These are phyloP conservation scores for Aegilops tauschii DNA, from an alignment of 176 grass and related monocot species.

Conservation along the genomic window DNA sequence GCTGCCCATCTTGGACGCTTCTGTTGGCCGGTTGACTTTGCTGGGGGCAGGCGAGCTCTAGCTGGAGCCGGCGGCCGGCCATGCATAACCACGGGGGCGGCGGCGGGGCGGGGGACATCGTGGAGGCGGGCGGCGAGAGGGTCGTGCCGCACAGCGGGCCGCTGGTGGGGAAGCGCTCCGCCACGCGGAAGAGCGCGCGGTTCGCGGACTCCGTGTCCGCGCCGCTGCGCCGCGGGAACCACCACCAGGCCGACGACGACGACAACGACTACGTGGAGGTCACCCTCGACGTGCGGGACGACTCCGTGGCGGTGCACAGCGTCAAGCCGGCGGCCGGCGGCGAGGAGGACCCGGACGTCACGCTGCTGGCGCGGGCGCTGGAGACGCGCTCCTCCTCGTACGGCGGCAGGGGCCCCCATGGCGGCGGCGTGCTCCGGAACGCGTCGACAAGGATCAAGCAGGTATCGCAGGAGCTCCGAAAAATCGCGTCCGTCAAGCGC, in stretches of 20 bases:
- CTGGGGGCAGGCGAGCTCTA: too few relatives aligned
- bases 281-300: constrained; percentile 93
- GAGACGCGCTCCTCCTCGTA: constrained; percentile 61
- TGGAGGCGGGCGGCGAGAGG: constrained; percentile 20
- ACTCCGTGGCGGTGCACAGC: constrained; percentile 94
- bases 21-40: too few relatives aligned
- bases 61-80: too few relatives aligned
- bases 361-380: constrained; percentile 63
- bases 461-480: constrained; percentile 88
- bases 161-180: constrained; percentile 56
- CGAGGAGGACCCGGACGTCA: constrained; percentile 55
- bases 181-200: constrained; percentile 63
- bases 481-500: constrained; percentile 53
- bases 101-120: too few relatives aligned
- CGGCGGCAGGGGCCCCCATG: neutral
- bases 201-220: constrained; percentile 57
- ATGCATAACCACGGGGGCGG: too few relatives aligned
- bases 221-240: constrained; percentile 17
- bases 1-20: too few relatives aligned
- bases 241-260: neutral
- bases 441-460: constrained; percentile 84
- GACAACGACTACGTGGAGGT: constrained; percentile 89
- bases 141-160: constrained; percentile 71
- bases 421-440: constrained; percentile 43
- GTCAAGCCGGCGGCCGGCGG: constrained; percentile 45